Conservation (phyloP, 2,329 filamentous ascomycete species). For the Pyrenochaeta sp. region DNA sequence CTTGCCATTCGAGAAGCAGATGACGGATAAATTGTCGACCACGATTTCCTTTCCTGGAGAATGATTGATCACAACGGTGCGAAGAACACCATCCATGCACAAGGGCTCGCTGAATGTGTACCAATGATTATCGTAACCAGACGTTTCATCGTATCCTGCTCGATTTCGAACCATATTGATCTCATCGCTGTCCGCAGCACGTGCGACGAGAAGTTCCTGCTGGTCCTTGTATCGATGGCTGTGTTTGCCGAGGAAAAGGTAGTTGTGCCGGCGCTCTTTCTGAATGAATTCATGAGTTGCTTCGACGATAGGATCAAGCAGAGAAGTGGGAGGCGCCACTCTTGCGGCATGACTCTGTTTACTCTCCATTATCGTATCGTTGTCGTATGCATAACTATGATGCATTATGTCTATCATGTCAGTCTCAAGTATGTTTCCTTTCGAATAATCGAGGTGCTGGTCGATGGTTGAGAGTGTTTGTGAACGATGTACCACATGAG, state of each 20-base stretch:
- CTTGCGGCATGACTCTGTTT: too few species aligned
- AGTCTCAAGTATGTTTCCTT: too few species aligned
- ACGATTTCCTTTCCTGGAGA: background rate
- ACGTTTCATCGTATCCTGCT: background rate
- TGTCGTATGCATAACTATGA: too few species aligned
- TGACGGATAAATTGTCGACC: too few species aligned
- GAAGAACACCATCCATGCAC: background rate
- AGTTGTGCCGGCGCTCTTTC: constrained; percentile 19
- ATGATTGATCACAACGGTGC: constrained; percentile 4
- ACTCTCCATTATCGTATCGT: too few species aligned
- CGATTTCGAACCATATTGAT: background rate
- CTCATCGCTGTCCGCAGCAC: background rate
- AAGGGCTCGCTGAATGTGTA: constrained; percentile 14
- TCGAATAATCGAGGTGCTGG: too few species aligned
- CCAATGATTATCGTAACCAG: constrained; percentile 3
- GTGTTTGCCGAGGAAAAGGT: constrained; percentile 18
- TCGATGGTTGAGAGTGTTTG: too few species aligned
- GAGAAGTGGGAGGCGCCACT: too few species aligned
- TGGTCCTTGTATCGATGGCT: constrained; percentile 15
- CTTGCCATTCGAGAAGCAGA: too few species aligned
- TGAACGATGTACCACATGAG: too few species aligned
- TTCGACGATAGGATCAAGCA: constrained; percentile 5
- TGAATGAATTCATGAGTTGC: constrained; percentile 17
- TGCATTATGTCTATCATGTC: too few species aligned
- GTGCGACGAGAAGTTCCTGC: constrained; percentile 12